Evolutionary conservation across 768 basidiomycete genomes (phyloP), one percentile per base, ranked within the genome.

Genomic region (Macrolepiota fuliginosa): DNA sequence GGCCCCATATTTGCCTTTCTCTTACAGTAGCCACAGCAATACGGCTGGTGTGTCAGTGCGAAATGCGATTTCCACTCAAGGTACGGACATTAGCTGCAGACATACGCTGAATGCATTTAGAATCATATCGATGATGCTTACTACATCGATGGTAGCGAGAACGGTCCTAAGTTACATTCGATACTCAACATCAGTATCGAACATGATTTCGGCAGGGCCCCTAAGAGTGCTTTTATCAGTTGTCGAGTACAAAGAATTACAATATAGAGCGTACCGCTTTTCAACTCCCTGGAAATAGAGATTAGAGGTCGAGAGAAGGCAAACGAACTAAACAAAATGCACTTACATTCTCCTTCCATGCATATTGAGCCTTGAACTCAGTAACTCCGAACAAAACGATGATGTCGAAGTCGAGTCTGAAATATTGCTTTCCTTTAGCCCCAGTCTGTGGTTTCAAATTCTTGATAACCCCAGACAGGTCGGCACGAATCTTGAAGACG

Each of bases 361-460:
- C 67, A 17, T 81, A 73, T 45, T 80, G 77, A 0, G 80, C 80
- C 57, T 79, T 75, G n/a, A 82, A 52, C 53, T 83, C 81, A 0
- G 81, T 79, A 42, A 75, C 50, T 0, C 82, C 82, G 42, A 80
- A 78, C 54, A 71, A 72, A 54, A 83, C 63, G 37, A 81, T 71
- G 25, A 83, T 68, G 12, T 76, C 73, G 56, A 75, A 82, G 10
- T 70, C 62, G 27, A 70, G 4, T 36, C 51, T 25, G 50, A 71
- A 74, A 60, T 70, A 73, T 17, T 57, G 27, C 7, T 27, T 53
- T 10, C 53, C 56, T 17, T 46, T 1, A 6, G 56, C 25, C 15
- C 62, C 62, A 51, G 5, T 12, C 25, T 32, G 37, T 61, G 61
- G 9, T 27, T 50, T 37, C 5, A 63, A 60, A 22, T 54, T 39